Percentiles rank a stretch among this genome's conserved stretches.
phyloP scores from a whole-genome alignment of 768 basidiomycete species.

The Rhodotorula diobovata region DNA sequence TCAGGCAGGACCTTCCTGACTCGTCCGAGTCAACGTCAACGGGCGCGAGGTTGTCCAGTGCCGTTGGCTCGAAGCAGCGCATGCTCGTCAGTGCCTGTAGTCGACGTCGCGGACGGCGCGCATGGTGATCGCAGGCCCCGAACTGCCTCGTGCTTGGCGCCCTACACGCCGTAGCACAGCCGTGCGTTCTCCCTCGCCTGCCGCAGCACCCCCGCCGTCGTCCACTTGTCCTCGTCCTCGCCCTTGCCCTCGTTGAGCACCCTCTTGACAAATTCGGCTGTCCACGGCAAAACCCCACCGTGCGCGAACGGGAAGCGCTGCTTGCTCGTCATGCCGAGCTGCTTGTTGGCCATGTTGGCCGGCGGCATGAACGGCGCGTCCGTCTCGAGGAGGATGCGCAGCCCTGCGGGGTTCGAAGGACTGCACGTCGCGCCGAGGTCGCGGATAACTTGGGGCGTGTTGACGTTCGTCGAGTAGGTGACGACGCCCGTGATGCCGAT shows the following conservation, averaged over 20 bases:
- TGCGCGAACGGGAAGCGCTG: constrained; percentile 62
- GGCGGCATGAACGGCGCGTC: constrained; percentile 87
- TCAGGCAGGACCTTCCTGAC: not conserved
- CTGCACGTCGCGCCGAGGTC: constrained; percentile 49
- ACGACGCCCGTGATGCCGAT: constrained; percentile 84
- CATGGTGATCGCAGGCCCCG: too few relatives aligned
- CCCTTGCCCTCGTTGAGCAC: constrained; percentile 46
- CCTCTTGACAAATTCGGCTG: constrained; percentile 66
- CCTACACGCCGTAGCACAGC: constrained; percentile 56
- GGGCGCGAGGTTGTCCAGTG: too few relatives aligned
- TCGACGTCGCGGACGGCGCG: too few relatives aligned
- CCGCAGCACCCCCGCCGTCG: constrained; percentile 58
- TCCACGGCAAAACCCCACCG: constrained; percentile 79
- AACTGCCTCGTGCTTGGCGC: too few relatives aligned
- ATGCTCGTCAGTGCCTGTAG: too few relatives aligned
- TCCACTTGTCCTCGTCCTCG: constrained; percentile 52
- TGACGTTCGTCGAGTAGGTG: constrained; percentile 67
- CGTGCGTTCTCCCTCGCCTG: constrained; percentile 64
- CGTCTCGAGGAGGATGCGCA: constrained; percentile 58
- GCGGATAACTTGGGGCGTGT: constrained; percentile 66
- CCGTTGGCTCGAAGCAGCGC: too few relatives aligned
- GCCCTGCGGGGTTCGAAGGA: constrained; percentile 40
- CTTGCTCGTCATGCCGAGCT: constrained; percentile 47
- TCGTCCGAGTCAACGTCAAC: not conserved
- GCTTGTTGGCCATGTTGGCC: constrained; percentile 57